phyloP scores from a whole-genome alignment of 805 yeast genomes.

The Yarrowia yakushimensis region DNA sequence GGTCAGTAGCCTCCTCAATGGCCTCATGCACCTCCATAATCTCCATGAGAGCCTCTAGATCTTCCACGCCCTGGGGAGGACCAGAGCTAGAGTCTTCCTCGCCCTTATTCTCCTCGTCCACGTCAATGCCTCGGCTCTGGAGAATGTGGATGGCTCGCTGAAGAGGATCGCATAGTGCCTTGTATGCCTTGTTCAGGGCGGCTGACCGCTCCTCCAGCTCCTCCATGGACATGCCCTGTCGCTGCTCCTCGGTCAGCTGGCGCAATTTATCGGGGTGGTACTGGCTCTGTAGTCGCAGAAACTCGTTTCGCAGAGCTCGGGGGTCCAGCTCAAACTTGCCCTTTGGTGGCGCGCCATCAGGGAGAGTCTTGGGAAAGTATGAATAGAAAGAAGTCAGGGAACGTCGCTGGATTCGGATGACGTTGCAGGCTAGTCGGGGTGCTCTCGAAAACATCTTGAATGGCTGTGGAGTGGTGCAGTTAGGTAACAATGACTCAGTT shows the following conservation, averaged over 20 bases:
- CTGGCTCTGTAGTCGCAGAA: slow-evolving; percentile 63
- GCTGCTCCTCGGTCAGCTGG: slow-evolving; percentile 30
- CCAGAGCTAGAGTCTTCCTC: slow-evolving; percentile 35
- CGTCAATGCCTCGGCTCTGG: slow-evolving; percentile 51
- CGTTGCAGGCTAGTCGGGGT: neutral
- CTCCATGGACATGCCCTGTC: slow-evolving; percentile 28
- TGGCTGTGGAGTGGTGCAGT: neutral
- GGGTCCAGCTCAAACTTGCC: slow-evolving; percentile 59
- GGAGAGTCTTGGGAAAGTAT: slow-evolving; percentile 74
- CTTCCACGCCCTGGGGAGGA: slow-evolving; percentile 39
- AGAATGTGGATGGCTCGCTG: slow-evolving; percentile 62
- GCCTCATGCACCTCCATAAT: slow-evolving; percentile 83
- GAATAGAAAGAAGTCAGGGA: slow-evolving; percentile 45
- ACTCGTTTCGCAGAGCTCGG: slow-evolving; percentile 64
- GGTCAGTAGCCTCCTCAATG: slow-evolving; percentile 60
- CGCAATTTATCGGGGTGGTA: slow-evolving; percentile 74
- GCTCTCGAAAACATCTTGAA: neutral
- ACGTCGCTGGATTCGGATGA: neutral
- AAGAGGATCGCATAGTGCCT: slow-evolving; percentile 66
- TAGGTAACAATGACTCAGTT: neutral
- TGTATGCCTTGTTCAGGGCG: slow-evolving; percentile 71
- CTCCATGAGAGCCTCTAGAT: slow-evolving; percentile 58
- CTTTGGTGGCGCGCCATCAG: slow-evolving; percentile 58
- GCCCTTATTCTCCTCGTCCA: slow-evolving; percentile 36
- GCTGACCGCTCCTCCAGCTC: slow-evolving; percentile 45